phyloP scores from a whole-genome alignment of 176 grass and related monocot species.

The Bolboschoenus planiculmis region DNA sequence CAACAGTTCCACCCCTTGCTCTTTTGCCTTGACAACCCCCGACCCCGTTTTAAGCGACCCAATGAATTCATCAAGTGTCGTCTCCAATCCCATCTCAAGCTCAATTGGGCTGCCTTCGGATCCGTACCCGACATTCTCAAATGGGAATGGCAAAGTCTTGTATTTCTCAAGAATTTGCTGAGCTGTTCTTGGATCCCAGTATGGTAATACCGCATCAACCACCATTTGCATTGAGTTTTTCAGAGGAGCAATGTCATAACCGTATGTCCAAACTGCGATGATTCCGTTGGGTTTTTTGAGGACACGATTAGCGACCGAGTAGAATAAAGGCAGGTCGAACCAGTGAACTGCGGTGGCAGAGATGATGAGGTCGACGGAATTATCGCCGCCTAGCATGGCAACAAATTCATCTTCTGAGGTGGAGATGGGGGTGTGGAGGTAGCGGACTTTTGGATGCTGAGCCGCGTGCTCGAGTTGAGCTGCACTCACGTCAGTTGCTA shows the following conservation, averaged over 20 bases:
- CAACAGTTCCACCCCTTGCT: slow-evolving; percentile 53
- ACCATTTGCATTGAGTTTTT: slow-evolving; percentile 31
- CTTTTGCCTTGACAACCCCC: slow-evolving; percentile 33
- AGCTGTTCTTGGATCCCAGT: slow-evolving; percentile 41
- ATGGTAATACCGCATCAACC: slow-evolving; percentile 31
- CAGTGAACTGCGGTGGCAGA: slow-evolving; percentile 60
- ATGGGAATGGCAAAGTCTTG: slow-evolving; percentile 56
- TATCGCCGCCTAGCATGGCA: slow-evolving; percentile 52
- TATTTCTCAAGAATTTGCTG: slow-evolving; percentile 48
- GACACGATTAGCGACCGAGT: slow-evolving; percentile 45
- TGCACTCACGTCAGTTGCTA: slow-evolving; percentile 61
- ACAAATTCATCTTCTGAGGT: slow-evolving; percentile 50
- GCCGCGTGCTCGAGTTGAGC: slow-evolving; percentile 38
- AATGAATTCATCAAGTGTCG: slow-evolving; percentile 38
- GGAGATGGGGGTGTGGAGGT: slow-evolving; percentile 53
- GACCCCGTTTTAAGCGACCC: slow-evolving; percentile 45
- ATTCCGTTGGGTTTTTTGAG: slow-evolving; percentile 59
- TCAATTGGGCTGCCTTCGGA: slow-evolving; percentile 48
- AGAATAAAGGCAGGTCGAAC: slow-evolving; percentile 74
- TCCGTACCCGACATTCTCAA: slow-evolving; percentile 56
- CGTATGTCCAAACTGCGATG: slow-evolving; percentile 64
- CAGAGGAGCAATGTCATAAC: slow-evolving; percentile 38
- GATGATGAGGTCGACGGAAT: slow-evolving; percentile 54
- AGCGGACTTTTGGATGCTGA: slow-evolving; percentile 39
- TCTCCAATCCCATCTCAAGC: slow-evolving; percentile 46